Conservation (phyloP, 495 filamentous ascomycete species). For the Penicillium samsonianum region DNA sequence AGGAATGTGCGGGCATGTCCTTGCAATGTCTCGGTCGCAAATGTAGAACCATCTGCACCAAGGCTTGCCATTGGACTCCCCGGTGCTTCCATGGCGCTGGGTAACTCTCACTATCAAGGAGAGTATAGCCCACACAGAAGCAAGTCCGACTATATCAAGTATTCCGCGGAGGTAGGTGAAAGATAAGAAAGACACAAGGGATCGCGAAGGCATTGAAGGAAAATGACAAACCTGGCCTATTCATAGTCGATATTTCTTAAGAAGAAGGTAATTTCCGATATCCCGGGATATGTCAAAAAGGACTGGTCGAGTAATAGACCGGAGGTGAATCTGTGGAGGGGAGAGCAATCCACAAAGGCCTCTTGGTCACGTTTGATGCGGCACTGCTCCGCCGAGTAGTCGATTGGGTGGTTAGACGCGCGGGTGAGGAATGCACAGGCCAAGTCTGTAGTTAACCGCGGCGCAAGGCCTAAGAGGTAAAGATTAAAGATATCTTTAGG, state of each 20-base stretch:
- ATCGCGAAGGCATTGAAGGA: conserved; percentile 22
- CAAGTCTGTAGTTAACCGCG: conserved; percentile 11
- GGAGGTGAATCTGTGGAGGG: conserved; percentile 25
- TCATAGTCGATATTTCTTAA: conserved; percentile 33
- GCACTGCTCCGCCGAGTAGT: conserved; percentile 38
- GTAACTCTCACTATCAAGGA: conserved; percentile 1
- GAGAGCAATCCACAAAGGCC: conserved; percentile 28
- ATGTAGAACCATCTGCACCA: conserved; percentile 23
- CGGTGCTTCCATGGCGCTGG: background rate
- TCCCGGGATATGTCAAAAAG: conserved; percentile 14
- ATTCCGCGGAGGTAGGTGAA: conserved; percentile 12
- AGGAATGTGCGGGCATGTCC: conserved; percentile 24
- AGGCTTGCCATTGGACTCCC: conserved; percentile 28
- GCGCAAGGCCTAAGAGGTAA: background rate
- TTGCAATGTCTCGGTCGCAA: conserved; percentile 35
- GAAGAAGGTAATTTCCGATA: conserved; percentile 3
- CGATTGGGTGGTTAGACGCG: conserved; percentile 41
- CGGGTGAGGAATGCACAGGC: conserved; percentile 35
- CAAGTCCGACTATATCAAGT: background rate
- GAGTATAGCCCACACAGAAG: background rate
- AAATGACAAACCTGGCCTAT: conserved; percentile 46
- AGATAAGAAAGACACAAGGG: conserved; percentile 14
- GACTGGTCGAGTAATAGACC: conserved; percentile 11
- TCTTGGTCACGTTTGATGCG: conserved; percentile 42
- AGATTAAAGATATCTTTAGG: background rate